Evolutionary conservation across 2,329 filamentous ascomycete genomes (phyloP), one percentile per base, ranked within the genome.

Genomic region (Coniochaeta ligniaria): DNA sequence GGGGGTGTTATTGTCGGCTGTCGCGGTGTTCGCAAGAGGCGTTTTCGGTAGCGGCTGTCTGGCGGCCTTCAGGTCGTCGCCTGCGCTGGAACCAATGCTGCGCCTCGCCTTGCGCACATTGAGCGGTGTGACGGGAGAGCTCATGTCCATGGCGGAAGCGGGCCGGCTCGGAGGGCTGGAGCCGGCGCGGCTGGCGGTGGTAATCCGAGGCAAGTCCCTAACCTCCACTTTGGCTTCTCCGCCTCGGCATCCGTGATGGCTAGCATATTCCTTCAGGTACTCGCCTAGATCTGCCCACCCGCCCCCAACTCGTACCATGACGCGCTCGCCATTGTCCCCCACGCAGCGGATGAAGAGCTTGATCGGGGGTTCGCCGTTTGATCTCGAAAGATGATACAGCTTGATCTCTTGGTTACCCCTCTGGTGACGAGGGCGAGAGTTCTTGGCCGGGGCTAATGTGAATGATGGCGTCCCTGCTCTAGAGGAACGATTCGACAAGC

Each of bases 201-300:
- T 70, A 2, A 70, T 61, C 9, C 73, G 64, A 14, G 78, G 75
- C 7, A 80, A 65, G 64, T 85, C 83, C 63, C 79, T 80, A 24
- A 89, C 77, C 67, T 88, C 85, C 9, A 88, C 79, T 69, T 81
- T 83, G 60, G 80, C 76, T 57, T 80, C 79, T 12, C 71, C 71
- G 33, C 70, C 69, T 47, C 84, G 86, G n/a, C 91, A 87, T 50
- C 91, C 90, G 71, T 99, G 95, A 71, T 99, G 95, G 62, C 87
- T 86, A 8, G 92, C 93, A 69, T 97, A 99, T 72, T 96, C 92
- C 67, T 92, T 89, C 47, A 99, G 81, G 70, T 97, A 99, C 73
- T 98, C 95, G 41, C 90, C 94, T 22, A 99, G 79, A 73, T 99
- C 95, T 16, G 93, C 92, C 95, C 95, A 99, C n/a, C 95, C 95